A percentile compares a stretch with the other conserved stretches of the same genome.
phyloP scores from a whole-genome alignment of 2,329 filamentous ascomycete genomes.

The Ophiosphaerella narmari region DNA sequence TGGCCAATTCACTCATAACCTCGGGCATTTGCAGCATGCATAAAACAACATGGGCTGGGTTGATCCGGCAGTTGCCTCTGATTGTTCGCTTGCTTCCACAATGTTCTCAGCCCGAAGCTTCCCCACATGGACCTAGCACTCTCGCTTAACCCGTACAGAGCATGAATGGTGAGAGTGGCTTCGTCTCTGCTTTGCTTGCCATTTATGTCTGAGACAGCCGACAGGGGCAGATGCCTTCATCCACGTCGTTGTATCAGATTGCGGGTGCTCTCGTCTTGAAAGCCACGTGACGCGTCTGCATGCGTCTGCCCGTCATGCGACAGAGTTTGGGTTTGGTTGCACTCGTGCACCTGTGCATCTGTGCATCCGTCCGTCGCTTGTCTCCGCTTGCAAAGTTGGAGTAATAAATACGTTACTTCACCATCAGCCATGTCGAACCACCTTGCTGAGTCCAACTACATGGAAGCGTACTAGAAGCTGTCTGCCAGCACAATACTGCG shows the following conservation, averaged over 20 bases:
- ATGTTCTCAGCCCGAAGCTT: background rate
- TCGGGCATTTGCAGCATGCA: background rate
- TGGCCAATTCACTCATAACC: constrained; percentile 19
- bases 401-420: too few relatives aligned
- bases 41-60: background rate
- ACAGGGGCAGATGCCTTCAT: background rate
- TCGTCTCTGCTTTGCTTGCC: constrained; percentile 6
- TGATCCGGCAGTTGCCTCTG: background rate
- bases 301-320: too few relatives aligned
- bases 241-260: background rate
- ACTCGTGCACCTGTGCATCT: too few relatives aligned
- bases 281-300: background rate
- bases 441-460: too few relatives aligned
- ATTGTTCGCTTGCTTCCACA: background rate
- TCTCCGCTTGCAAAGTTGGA: too few relatives aligned
- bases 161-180: constrained; percentile 3
- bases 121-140: background rate
- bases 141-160: constrained; percentile 1
- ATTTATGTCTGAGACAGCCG: constrained; percentile 6
- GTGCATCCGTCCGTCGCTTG: too few relatives aligned
- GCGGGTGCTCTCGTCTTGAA: background rate
- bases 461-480: background rate
- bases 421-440: too few relatives aligned
- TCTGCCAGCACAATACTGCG: background rate
- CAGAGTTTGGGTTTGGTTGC: too few relatives aligned